Evolutionary conservation across 805 yeast genomes (phyloP), one percentile per base, ranked within the genome.

Genomic region (Ogataea populi-albae): DNA sequence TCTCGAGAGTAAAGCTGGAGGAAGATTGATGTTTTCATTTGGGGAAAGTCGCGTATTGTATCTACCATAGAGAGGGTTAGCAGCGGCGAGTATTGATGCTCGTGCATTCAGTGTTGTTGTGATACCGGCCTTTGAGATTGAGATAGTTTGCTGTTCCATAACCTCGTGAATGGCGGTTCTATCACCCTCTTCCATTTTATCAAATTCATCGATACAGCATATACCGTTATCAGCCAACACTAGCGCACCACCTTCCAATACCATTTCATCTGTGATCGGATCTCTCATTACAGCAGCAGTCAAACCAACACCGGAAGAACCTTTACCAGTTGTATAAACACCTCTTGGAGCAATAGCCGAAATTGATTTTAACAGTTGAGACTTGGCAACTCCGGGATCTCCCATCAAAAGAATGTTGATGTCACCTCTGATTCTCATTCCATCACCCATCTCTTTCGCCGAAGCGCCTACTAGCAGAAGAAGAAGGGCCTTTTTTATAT

Each of bases 211-310:
- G 57, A 93, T 93, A 62, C 98, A 93, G 67, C 98, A 93, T 45
- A 93, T 83, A 60, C 98, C 98, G 57, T 91, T 88, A 65, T 93
- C 98, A 0, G 98, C 96, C 38, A 93, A 66, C 5, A 93, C 98
- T 38, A 93, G 70, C 1, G 98, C 98, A 64, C 98, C 98, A 40
- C 98, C 98, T 72, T 93, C 98, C 34, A 93, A 71, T 11, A 93
- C 86, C 95, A 91, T 86, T 64, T 93, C 98, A 62, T 93, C 98
- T 1, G 98, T 93, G n/a, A 89, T 91, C 2, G 98, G 97, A 61
- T 93, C 98, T 54, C 93, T 77, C 95, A 93, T 88, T 23, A 93
- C 98, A 0, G 98, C 98, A 2, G 98, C 98, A 4, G 98, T 93
- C 52, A 93, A 70, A 66, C 98, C 98, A 30, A 93, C 98, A 38